Evolutionary conservation across 73 alveolate genomes (phyloP).

Genomic region (Tetrahymena elliotti): DNA sequence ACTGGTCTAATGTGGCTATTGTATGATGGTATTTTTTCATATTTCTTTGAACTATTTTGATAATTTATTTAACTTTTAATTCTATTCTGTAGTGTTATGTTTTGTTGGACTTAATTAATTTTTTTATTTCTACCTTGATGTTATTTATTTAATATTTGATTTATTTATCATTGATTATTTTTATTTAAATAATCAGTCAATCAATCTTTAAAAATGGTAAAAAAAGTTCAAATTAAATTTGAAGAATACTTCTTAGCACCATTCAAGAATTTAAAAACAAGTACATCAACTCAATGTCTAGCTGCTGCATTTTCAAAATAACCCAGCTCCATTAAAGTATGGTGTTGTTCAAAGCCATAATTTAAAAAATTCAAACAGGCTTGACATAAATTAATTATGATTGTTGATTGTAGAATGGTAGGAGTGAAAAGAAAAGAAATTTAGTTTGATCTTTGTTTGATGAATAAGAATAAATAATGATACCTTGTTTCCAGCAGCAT

Average conservation of each 20-base stretch:
- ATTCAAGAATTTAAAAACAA: neutral
- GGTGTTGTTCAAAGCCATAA: neutral
- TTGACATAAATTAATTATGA: no score
- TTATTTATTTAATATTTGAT: no score
- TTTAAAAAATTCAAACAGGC: neutral
- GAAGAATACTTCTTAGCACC: neutral
- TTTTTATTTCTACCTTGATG: neutral
- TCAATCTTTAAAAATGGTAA: neutral
- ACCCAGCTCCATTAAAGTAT: neutral
- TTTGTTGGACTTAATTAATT: neutral
- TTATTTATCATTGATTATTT: neutral
- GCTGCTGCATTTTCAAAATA: neutral
- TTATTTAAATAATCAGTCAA: neutral
- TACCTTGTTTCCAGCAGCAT: slow-evolving; percentile 53
- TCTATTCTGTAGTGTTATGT: neutral
- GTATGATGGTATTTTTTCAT: no score
- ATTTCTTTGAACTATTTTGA: neutral
- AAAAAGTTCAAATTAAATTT: neutral
- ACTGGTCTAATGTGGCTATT: neutral
- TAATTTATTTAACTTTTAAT: no score
- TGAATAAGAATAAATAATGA: neutral
- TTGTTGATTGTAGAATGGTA: neutral
- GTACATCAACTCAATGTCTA: neutral
- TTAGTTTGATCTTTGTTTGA: neutral
- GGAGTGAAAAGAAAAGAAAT: neutral